These are phyloP conservation scores for Amphibolis antarctica DNA, from an alignment of 106 monocot genomes.

Conservation along the genomic window DNA sequence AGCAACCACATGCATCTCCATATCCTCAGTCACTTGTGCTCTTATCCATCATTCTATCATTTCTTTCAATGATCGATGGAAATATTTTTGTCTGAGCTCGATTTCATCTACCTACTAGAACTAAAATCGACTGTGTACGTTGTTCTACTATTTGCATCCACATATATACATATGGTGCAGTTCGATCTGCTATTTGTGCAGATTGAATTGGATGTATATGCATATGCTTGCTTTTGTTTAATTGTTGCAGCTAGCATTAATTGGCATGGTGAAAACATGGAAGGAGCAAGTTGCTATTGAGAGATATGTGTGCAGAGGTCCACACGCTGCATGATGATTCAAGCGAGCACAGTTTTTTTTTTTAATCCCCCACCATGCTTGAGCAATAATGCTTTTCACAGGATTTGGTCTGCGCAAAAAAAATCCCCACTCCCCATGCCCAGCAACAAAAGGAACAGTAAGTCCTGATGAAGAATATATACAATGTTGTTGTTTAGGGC, in stretches of 20 bases:
- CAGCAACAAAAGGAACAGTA: not conserved
- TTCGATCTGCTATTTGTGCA: not conserved
- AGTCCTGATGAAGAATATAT: not conserved
- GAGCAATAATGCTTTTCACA: not conserved
- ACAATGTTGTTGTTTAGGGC: no score
- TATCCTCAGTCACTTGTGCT: no score
- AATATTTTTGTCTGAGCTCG: no score
- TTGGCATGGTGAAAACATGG: not conserved
- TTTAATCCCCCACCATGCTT: not conserved
- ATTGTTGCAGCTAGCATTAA: not conserved
- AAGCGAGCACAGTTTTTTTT: not conserved
- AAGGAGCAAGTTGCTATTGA: not conserved
- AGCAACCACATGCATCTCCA: no score
- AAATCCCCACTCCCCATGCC: not conserved
- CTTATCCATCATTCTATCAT: no score
- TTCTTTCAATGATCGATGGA: no score
- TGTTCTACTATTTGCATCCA: not conserved
- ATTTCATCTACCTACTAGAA: no score
- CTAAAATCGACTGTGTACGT: no score
- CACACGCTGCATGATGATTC: not conserved
- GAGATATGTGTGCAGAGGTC: not conserved
- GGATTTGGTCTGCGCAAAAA: not conserved
- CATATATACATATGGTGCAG: not conserved
- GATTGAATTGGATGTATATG: not conserved
- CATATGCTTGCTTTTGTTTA: not conserved